Conservation (phyloP, 768 basidiomycete genomes). For the Leccinum variicolor region DNA sequence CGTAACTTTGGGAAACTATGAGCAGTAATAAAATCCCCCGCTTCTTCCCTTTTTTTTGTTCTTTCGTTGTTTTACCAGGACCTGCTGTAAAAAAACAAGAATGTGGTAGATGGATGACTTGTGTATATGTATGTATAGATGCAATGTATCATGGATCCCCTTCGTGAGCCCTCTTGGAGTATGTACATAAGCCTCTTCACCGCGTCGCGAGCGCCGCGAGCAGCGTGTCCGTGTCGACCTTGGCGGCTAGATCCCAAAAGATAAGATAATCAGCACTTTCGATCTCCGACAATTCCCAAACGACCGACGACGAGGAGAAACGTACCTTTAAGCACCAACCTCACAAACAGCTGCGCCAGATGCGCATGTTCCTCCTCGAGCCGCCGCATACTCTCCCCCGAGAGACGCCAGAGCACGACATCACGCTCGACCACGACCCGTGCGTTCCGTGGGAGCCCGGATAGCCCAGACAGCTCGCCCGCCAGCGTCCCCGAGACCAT, state of each 20-base stretch:
- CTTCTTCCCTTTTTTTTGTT: background rate
- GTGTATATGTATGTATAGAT: background rate
- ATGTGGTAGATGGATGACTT: conserved; percentile 5
- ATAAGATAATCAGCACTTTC: background rate
- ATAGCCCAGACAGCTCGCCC: conserved; percentile 85
- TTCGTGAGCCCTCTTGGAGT: background rate
- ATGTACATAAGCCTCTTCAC: conserved; percentile 4
- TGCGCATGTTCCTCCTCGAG: conserved; percentile 69
- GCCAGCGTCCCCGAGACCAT: conserved; percentile 94
- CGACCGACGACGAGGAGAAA: background rate
- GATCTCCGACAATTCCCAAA: background rate
- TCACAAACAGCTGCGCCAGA: conserved; percentile 61
- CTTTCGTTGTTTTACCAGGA: background rate
- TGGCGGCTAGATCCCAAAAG: conserved; percentile 45
- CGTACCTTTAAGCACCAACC: conserved; percentile 72
- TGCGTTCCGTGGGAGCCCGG: conserved; percentile 77
- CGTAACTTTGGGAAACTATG: background rate
- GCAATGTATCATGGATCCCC: background rate
- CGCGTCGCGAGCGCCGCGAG: conserved; percentile 53
- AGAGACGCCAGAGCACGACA: conserved; percentile 80
- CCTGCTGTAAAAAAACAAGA: background rate
- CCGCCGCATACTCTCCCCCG: conserved; percentile 48
- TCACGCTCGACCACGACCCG: conserved; percentile 79
- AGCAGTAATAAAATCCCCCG: background rate
- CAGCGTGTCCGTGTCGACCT: conserved; percentile 61